A percentile compares a stretch with the other conserved stretches of the same genome.
phyloP scores from a whole-genome alignment of 192 early-diverging fungal species.

The Coemansia sp. region DNA sequence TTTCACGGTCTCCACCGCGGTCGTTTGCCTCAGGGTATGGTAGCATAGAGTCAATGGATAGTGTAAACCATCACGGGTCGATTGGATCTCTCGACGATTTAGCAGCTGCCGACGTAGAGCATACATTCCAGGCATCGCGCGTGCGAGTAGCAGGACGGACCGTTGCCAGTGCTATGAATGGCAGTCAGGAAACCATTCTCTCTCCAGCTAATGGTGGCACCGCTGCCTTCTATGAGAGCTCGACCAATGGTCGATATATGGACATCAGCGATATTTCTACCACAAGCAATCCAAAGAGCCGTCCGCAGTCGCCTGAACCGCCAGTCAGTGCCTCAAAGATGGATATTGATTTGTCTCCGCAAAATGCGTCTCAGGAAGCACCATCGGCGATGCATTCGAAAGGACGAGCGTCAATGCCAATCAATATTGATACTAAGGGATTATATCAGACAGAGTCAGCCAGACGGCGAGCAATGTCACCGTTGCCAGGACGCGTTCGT shows the following conservation, averaged over 20 bases:
- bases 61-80: slow-evolving; percentile 13
- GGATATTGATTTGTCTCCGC: not conserved
- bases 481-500: slow-evolving; percentile 13
- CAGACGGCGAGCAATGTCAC: slow-evolving; percentile 24
- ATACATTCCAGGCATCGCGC: slow-evolving; percentile 30
- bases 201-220: not conserved
- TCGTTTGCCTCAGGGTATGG: slow-evolving; percentile 13
- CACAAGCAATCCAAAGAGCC: slow-evolving; percentile 38
- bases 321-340: slow-evolving; percentile 8
- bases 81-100: slow-evolving; percentile 26
- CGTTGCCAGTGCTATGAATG: not conserved
- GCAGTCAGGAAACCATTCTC: slow-evolving; percentile 3
- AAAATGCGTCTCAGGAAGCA: not conserved
- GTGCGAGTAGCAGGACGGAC: not conserved
- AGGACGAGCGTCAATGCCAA: not conserved
- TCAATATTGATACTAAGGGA: not conserved
- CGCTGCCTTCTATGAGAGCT: slow-evolving; percentile 10
- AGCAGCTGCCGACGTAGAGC: slow-evolving; percentile 22
- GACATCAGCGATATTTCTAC: slow-evolving; percentile 51
- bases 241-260: slow-evolving; percentile 17
- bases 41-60: slow-evolving; percentile 15
- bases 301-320: slow-evolving; percentile 31
- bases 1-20: slow-evolving; percentile 22
- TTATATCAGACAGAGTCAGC: not conserved
- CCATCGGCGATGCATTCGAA: not conserved